Percentiles rank a stretch among this genome's conserved stretches.
These are phyloP conservation scores for Metschnikowia borealis DNA, from an alignment of 805 yeast genomes.

Conservation along the genomic window DNA sequence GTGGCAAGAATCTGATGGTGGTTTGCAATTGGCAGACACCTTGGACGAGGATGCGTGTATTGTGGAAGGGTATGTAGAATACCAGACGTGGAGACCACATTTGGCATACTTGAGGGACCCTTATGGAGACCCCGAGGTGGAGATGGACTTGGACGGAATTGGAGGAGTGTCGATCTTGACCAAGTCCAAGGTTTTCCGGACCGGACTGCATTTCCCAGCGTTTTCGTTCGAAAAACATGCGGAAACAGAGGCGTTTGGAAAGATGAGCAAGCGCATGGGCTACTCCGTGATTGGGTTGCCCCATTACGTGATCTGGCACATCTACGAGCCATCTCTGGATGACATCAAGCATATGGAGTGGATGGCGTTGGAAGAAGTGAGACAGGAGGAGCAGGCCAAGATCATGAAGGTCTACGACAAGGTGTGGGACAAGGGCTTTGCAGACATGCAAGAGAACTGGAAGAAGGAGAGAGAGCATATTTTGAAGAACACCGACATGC, in stretches of 20 bases:
- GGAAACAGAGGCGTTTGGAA: conserved; percentile 96
- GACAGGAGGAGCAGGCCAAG: conserved; percentile 59
- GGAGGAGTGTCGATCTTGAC: conserved; percentile 95
- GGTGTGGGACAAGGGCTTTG: conserved; percentile 76
- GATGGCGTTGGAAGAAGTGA: conserved; percentile 78
- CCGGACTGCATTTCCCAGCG: conserved; percentile 94
- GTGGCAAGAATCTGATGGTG: conserved; percentile 85
- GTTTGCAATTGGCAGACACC: conserved; percentile 65
- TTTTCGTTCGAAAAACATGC: conserved; percentile 95
- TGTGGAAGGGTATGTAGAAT: conserved; percentile 96
- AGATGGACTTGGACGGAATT: conserved; percentile 91
- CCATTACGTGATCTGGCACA: conserved; percentile 86
- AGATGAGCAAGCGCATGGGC: conserved; percentile 81
- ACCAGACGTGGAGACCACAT: conserved; percentile 97
- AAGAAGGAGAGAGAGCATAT: conserved; percentile 61
- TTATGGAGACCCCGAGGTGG: conserved; percentile 89
- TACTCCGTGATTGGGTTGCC: conserved; percentile 85
- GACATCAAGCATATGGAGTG: conserved; percentile 85
- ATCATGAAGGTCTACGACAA: conserved; percentile 62
- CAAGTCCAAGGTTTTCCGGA: conserved; percentile 79
- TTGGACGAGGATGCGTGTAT: conserved; percentile 93
- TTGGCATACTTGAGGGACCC: conserved; percentile 93
- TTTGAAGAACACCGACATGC: conserved; percentile 72
- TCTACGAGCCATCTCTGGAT: conserved; percentile 91
- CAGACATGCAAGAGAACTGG: conserved; percentile 74